Evolutionary conservation across 2,329 filamentous ascomycete genomes (phyloP).

Genomic region (Paracoccidioides lutzii): DNA sequence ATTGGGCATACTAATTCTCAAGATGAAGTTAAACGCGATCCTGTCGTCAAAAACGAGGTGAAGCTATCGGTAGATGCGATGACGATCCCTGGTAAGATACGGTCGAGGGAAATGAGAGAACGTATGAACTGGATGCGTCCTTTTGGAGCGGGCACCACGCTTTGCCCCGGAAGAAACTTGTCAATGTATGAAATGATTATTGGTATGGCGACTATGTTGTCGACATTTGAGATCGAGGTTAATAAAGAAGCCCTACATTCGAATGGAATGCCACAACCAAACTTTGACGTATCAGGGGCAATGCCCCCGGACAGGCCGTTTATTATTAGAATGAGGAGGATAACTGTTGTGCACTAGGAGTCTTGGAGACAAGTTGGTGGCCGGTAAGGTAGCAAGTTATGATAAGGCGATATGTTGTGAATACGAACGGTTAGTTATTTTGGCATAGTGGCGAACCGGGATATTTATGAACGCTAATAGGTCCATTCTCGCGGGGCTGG

Average conservation of each 20-base stretch:
- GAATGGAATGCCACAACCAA: conserved; percentile 6
- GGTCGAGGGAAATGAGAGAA: conserved; percentile 5
- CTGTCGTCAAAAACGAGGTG: background rate
- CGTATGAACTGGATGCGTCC: conserved; percentile 6
- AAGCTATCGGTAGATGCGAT: conserved; percentile 3
- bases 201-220: conserved; percentile 4
- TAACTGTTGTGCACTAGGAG: background rate
- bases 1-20: background rate
- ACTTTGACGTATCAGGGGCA: conserved; percentile 3
- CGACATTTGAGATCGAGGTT: conserved; percentile 9
- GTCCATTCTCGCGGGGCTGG: too few species aligned
- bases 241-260: conserved; percentile 5
- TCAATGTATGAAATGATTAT: conserved; percentile 6
- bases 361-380: background rate
- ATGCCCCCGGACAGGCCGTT: conserved; percentile 9
- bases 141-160: conserved; percentile 7
- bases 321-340: conserved; percentile 8
- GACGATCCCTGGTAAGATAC: conserved; percentile 2
- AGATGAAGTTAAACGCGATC: background rate
- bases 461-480: too few species aligned
- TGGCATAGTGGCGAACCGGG: too few species aligned
- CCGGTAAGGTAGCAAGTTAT: background rate
- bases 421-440: too few species aligned
- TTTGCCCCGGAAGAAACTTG: conserved; percentile 9
- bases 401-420: background rate